These are phyloP conservation scores for Pseudocercospora fuligena DNA, from an alignment of 2,329 filamentous ascomycete species.

Conservation along the genomic window DNA sequence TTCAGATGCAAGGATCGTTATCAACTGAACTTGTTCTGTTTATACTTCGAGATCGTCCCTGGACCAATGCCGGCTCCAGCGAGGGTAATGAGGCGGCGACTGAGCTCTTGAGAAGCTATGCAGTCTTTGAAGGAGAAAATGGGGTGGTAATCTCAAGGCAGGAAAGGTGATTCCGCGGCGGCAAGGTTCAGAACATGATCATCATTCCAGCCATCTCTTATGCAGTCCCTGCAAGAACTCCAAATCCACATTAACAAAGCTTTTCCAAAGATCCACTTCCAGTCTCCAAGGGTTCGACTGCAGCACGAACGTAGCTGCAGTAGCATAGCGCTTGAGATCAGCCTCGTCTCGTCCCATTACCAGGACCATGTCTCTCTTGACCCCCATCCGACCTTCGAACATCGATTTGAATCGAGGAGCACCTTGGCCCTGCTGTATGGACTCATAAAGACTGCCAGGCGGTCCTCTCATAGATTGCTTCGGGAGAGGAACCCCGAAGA, in stretches of 20 bases:
- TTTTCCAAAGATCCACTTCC: constrained; percentile 59
- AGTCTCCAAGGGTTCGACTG: constrained; percentile 56
- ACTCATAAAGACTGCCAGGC: constrained; percentile 22
- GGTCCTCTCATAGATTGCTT: constrained; percentile 39
- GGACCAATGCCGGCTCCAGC: background rate
- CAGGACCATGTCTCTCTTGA: constrained; percentile 50
- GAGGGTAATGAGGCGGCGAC: too few relatives aligned
- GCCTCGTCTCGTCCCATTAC: constrained; percentile 52
- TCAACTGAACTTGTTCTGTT: background rate
- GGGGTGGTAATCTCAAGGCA: background rate
- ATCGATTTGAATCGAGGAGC: background rate
- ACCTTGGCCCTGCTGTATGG: background rate
- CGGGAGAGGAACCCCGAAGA: constrained; percentile 37
- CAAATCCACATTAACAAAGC: constrained; percentile 55
- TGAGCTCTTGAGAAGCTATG: too few relatives aligned
- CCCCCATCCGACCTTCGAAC: background rate
- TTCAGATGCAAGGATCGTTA: background rate
- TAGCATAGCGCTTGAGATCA: constrained; percentile 47
- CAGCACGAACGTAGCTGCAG: constrained; percentile 51
- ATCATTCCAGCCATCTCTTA: constrained; percentile 40
- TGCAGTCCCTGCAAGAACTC: constrained; percentile 49
- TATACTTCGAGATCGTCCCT: background rate
- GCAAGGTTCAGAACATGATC: too few relatives aligned
- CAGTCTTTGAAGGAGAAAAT: too few relatives aligned
- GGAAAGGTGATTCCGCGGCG: too few relatives aligned